Percentiles rank a stretch among this genome's conserved stretches.
Evolutionary conservation across 345 rosid species (phyloP).

Genomic region (Eucalyptus guilfoylei): DNA sequence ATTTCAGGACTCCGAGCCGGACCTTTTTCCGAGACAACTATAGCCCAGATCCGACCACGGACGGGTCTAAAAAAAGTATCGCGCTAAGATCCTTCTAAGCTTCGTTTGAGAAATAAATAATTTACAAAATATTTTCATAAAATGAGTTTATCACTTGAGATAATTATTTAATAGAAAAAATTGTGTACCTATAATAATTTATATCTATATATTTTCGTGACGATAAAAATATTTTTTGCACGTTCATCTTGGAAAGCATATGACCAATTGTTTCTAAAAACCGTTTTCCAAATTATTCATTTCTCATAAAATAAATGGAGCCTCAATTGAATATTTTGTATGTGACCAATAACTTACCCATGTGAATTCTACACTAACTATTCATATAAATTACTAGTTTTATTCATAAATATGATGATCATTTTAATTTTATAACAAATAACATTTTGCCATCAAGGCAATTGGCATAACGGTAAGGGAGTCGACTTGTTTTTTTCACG

Average conservation of each 20-base stretch:
- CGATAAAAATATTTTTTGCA: rapidly evolving
- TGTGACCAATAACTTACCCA: background rate
- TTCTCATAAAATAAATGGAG: rapidly evolving
- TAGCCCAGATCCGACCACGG: background rate
- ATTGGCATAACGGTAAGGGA: rapidly evolving
- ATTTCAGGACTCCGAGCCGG: background rate
- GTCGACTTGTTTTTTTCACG: rapidly evolving
- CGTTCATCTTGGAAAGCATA: no score
- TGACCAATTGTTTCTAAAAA: rapidly evolving
- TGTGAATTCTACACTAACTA: background rate
- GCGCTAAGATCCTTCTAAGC: background rate
- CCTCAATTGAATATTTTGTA: background rate
- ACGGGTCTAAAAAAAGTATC: background rate
- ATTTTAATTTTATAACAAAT: background rate
- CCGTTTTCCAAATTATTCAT: no score
- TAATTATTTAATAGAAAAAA: no score
- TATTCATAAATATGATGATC: background rate
- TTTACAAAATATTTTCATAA: rapidly evolving
- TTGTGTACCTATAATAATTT: rapidly evolving
- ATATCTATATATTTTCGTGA: rapidly evolving
- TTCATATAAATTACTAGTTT: background rate
- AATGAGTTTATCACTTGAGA: rapidly evolving
- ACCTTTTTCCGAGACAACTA: background rate
- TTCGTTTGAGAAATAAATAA: no score
- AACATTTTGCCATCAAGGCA: background rate